phyloP scores from a whole-genome alignment of 805 yeast genomes.

The Barnettozyma sucrosica region DNA sequence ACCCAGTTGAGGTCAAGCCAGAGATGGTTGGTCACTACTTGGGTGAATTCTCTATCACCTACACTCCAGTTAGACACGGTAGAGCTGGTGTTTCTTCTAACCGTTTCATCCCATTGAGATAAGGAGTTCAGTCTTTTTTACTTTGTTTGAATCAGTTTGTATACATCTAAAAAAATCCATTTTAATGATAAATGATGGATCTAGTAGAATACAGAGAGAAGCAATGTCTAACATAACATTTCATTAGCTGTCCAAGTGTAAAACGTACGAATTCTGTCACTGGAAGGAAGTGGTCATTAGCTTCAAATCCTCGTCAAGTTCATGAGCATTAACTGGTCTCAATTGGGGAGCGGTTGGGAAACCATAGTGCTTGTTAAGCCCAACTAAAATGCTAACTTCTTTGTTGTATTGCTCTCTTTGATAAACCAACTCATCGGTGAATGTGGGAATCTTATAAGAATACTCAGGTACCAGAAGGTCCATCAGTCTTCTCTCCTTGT shows the following conservation, averaged over 20 bases:
- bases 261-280: constrained; percentile 3
- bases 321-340: constrained; percentile 60
- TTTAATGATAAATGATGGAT: constrained; percentile 9
- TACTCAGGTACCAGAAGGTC: constrained; percentile 53
- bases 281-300: constrained; percentile 37
- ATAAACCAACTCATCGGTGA: constrained; percentile 46
- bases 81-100: constrained; percentile 78
- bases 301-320: constrained; percentile 63
- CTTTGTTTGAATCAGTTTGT: constrained; percentile 19
- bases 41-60: constrained; percentile 99
- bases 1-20: constrained; percentile 97
- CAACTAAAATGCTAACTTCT: constrained; percentile 66
- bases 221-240: not conserved
- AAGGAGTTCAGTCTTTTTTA: constrained; percentile 19
- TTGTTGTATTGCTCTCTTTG: constrained; percentile 61
- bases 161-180: constrained; percentile 15
- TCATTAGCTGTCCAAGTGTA: constrained; percentile 1
- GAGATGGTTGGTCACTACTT: constrained; percentile 99
- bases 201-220: not conserved
- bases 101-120: constrained; percentile 70
- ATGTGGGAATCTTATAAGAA: constrained; percentile 35
- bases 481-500: constrained; percentile 78
- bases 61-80: constrained; percentile 99
- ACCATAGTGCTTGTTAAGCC: constrained; percentile 61
- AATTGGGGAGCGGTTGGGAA: constrained; percentile 80